Conservation (phyloP, 202 grass and related monocot species). For the Miscanthus sacchariflorus region DNA sequence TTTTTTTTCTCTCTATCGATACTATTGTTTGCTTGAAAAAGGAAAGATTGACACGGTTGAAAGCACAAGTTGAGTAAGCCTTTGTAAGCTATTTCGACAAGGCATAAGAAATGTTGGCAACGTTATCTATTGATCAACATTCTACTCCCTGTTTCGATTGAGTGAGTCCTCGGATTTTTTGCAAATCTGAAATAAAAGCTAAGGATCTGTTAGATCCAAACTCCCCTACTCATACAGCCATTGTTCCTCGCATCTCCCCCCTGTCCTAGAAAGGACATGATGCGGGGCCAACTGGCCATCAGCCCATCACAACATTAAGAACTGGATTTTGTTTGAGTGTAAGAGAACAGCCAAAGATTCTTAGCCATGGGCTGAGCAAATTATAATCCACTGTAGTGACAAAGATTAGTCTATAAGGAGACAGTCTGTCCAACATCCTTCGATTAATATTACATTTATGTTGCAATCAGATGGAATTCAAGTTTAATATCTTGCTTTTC, state of each 20-base stretch:
- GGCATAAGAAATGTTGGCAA: background rate
- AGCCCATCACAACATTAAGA: background rate
- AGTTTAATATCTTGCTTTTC: constrained; percentile 31
- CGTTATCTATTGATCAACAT: constrained; percentile 7
- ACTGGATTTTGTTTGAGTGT: constrained; percentile 11
- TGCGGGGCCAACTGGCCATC: constrained; percentile 1
- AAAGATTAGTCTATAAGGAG: background rate
- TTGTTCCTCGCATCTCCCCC: background rate
- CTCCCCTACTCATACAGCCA: background rate
- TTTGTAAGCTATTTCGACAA: constrained; percentile 20
- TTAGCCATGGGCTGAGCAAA: constrained; percentile 17
- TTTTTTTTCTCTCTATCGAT: background rate
- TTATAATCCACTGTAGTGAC: background rate
- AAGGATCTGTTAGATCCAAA: constrained; percentile 18
- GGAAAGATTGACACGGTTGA: background rate
- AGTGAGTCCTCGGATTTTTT: background rate
- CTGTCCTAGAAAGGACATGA: constrained; percentile 5
- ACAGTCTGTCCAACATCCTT: background rate
- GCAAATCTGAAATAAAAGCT: background rate
- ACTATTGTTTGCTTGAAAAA: background rate
- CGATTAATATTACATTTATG: constrained; percentile 20
- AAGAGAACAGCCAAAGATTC: background rate
- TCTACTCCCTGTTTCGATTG: background rate
- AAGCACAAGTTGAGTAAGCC: background rate
- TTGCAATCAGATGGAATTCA: constrained; percentile 25